Evolutionary conservation across 495 filamentous ascomycete genomes (phyloP).

Genomic region (Aspergillus cavernicola): DNA sequence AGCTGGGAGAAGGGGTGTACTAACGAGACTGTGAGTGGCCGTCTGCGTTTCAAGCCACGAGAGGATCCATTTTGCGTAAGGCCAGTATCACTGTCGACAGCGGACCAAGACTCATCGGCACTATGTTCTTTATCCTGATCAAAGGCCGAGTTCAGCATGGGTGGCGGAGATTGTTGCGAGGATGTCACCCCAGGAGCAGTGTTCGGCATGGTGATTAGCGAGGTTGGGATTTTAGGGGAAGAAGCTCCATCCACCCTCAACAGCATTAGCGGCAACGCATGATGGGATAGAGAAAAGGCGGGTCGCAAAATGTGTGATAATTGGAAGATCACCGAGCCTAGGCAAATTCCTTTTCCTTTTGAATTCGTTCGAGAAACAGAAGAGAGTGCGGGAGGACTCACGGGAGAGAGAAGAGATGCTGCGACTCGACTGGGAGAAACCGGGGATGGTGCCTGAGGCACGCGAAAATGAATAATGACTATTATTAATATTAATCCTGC

Average conservation of each 20-base stretch:
- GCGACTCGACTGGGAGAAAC: not conserved
- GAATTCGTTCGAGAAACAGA: not conserved
- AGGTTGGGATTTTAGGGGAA: constrained; percentile 19
- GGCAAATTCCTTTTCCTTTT: constrained; percentile 4
- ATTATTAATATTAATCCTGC: constrained; percentile 7
- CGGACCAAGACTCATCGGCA: constrained; percentile 37
- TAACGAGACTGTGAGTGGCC: constrained; percentile 45
- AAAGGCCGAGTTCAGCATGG: constrained; percentile 16
- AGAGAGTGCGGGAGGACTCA: constrained; percentile 12
- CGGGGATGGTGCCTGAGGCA: constrained; percentile 26
- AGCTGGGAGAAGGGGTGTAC: constrained; percentile 14
- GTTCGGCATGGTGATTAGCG: constrained; percentile 45
- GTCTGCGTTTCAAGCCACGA: constrained; percentile 40
- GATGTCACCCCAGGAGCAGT: constrained; percentile 18
- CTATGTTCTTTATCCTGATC: constrained; percentile 35
- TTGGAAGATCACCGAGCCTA: constrained; percentile 13
- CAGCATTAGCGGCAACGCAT: constrained; percentile 13
- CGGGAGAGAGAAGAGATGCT: too few species aligned
- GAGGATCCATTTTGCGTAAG: constrained; percentile 29
- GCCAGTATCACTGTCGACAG: constrained; percentile 35
- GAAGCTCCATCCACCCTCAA: constrained; percentile 27
- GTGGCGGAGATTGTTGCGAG: constrained; percentile 24
- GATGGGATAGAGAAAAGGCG: constrained; percentile 7
- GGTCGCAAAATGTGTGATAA: constrained; percentile 4
- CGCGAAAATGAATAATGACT: not conserved